A percentile compares a stretch with the other conserved stretches of the same genome.
Evolutionary conservation across 345 rosid species (phyloP).

Genomic region (Lagerstroemia speciosa): DNA sequence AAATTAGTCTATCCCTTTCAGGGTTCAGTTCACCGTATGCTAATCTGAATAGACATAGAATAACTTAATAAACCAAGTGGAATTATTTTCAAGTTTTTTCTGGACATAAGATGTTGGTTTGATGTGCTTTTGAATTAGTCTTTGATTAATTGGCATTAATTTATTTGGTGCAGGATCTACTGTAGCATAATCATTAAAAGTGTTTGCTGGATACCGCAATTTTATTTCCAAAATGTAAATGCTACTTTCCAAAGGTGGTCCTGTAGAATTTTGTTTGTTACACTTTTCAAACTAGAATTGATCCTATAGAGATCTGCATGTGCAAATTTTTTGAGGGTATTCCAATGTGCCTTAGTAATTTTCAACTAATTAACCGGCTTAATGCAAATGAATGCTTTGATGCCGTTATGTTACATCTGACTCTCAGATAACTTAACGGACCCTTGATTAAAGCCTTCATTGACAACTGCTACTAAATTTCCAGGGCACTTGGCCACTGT

Average conservation of each 20-base stretch:
- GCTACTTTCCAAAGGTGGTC: neutral
- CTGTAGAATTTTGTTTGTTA: neutral
- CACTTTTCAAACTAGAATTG: neutral
- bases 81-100: neutral
- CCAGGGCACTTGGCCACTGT: constrained; percentile 68
- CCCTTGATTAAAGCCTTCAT: neutral
- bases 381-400: neutral
- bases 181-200: neutral
- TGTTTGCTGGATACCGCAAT: neutral
- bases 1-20: neutral
- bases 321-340: neutral
- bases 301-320: neutral
- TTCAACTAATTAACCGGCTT: neutral
- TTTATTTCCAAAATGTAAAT: neutral
- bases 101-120: no score
- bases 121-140: no score
- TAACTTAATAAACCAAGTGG: neutral
- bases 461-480: neutral
- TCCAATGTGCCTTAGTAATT: neutral
- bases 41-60: neutral
- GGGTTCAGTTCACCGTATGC: neutral
- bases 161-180: neutral
- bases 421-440: neutral
- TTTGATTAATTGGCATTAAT: no score
- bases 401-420: neutral